phyloP scores from a whole-genome alignment of 2,329 filamentous ascomycete genomes.

The Monascus ruber region DNA sequence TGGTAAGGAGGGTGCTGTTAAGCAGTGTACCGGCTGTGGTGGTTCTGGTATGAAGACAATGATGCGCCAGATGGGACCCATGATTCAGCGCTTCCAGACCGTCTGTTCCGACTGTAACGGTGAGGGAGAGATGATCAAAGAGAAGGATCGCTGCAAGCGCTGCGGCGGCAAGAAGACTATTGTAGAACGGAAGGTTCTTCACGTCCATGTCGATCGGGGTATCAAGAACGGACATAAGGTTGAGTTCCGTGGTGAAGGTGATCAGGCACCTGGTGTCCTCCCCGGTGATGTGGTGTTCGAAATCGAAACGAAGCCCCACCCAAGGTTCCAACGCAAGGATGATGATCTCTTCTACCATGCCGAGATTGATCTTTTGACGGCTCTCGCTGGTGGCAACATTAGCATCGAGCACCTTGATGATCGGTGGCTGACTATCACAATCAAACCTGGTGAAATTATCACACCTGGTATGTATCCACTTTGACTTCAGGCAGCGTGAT shows the following conservation, averaged over 20 bases:
- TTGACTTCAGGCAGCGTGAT: neutral
- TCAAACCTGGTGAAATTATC: conserved; percentile 89
- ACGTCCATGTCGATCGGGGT: conserved; percentile 93
- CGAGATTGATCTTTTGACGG: conserved; percentile 91
- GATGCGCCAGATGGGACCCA: conserved; percentile 99
- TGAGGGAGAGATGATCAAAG: conserved; percentile 90
- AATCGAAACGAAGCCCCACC: conserved; percentile 98
- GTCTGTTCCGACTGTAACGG: conserved; percentile 97
- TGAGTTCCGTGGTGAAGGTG: conserved; percentile 92
- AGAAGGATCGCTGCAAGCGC: conserved; percentile 95
- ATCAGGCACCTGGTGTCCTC: conserved; percentile 85
- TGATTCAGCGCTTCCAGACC: conserved; percentile 99
- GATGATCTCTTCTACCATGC: conserved; percentile 93
- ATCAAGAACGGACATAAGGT: conserved; percentile 92
- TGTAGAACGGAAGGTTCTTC: conserved; percentile 93
- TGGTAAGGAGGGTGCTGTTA: conserved; percentile 96
- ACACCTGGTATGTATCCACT: conserved; percentile 61
- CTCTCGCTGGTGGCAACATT: conserved; percentile 80
- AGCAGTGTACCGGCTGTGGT: conserved; percentile 81
- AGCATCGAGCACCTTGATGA: conserved; percentile 96
- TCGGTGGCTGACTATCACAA: conserved; percentile 87
- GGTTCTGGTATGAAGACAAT: conserved; percentile 98
- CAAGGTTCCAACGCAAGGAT: conserved; percentile 88
- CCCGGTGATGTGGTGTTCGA: conserved; percentile 96
- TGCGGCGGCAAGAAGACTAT: conserved; percentile 97